phyloP scores from a whole-genome alignment of 225 moss, liverwort and hornwort species.

The Antitrichia curtipendula region DNA sequence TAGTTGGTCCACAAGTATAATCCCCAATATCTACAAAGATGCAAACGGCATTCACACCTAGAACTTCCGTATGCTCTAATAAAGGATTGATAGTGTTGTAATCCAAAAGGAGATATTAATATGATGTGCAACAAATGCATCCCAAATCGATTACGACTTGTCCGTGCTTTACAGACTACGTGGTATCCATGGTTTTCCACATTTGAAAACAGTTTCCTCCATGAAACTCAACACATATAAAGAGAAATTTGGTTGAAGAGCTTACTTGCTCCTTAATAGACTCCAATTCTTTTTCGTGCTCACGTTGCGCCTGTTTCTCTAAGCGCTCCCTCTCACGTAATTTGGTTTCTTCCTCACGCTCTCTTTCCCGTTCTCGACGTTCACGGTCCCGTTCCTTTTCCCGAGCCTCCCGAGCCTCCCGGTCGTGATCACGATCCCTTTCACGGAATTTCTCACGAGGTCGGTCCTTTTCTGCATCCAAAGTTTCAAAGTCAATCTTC shows the following conservation, averaged over 20 bases:
- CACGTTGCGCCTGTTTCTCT: constrained; percentile 83
- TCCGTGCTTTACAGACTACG: not conserved
- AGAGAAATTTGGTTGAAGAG: not conserved
- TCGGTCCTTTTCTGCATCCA: constrained; percentile 47
- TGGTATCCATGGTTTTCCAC: not conserved
- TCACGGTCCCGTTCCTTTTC: constrained; percentile 94
- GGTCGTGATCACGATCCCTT: constrained; percentile 78
- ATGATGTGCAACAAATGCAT: not conserved
- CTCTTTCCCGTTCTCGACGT: constrained; percentile 88
- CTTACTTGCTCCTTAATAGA: constrained; percentile 94
- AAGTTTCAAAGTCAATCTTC: not conserved
- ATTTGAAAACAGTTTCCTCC: not conserved
- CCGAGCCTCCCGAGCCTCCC: constrained; percentile 48
- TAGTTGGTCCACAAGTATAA: not conserved
- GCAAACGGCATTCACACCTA: not conserved
- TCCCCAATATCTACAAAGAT: not conserved
- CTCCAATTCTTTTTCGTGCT: constrained; percentile 93
- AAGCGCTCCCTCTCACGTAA: constrained; percentile 74
- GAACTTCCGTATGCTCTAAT: not conserved
- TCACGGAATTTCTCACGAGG: constrained; percentile 57
- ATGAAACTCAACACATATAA: not conserved
- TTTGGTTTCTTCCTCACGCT: constrained; percentile 91
- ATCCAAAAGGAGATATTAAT: not conserved
- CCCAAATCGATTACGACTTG: not conserved
- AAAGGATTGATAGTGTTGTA: not conserved